Base-by-base conservation (phyloP, 306 rosid genomes). In the Glycine soja region DNA sequence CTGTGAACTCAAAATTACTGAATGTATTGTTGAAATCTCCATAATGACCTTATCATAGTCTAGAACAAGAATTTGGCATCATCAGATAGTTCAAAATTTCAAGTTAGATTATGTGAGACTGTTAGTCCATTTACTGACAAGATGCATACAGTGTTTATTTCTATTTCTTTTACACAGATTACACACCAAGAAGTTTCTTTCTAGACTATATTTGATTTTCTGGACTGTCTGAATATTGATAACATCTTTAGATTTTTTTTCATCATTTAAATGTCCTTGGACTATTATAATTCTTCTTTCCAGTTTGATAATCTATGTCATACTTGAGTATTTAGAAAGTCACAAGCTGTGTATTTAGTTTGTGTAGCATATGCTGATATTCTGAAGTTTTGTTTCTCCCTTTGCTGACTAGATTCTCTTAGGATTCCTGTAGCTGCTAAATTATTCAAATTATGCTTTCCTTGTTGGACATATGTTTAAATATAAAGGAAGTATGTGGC, bases 1-100 rank as follows among this genome's bases (percentile, higher is more conserved):
- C 88, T 91, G 96, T 80, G 94, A 89, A 81, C 92, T 90, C 71
- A 91, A 42, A 67, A 95, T 87, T 46, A 86, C 91, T 11, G 99
- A 91, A 84, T 91, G 89, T 40, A 88, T 83, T 19, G 94, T 79
- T 34, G 97, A 86, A 75, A 93, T 86, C 62, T 91, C 92, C 72
- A 81, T 74, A 47, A 95, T 90, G 59, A 90, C 79, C 79, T 86
- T 89, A 24, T 73, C 81, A 63, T 88, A 71, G 18, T 95, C 99
- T 95, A 86, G 14, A 82, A 83, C 82, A 87, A 69, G 57, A 81
- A 78, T n/a, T 72, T 4, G 78, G 76, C 61, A 83, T 69, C 66
- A 83, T 53, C 42, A 77, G 16, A 70, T 11, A 47, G 58, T 30
- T 52, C 6, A 15, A 57, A 67, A 75, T 46, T 52, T 52, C 14